Evolutionary conservation across 306 rosid genomes (phyloP).

Genomic region (Dalbergia oliveri): DNA sequence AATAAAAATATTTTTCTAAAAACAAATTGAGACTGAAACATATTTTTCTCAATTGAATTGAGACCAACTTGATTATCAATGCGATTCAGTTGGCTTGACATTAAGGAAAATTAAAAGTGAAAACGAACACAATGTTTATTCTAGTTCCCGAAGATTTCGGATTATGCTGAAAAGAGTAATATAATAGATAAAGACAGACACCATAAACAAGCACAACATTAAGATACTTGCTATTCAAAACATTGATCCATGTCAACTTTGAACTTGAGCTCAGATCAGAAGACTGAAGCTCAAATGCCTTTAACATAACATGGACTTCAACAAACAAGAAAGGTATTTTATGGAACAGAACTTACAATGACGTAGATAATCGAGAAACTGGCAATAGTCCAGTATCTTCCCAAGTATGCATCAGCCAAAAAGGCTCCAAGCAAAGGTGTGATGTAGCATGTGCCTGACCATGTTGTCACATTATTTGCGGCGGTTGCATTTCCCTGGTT

Average conservation of each 20-base stretch:
- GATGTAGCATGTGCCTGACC: constrained; percentile 87
- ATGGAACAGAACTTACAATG: constrained; percentile 59
- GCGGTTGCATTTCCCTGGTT: constrained; percentile 71
- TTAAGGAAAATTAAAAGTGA: not conserved
- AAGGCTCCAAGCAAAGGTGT: constrained; percentile 94
- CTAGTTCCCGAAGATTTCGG: not conserved
- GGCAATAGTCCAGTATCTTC: constrained; percentile 97
- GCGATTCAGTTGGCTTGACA: not conserved
- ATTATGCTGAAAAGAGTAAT: not conserved
- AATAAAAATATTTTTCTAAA: constrained; percentile 5
- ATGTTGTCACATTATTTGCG: constrained; percentile 72
- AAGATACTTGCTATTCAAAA: not conserved
- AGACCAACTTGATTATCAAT: constrained; percentile 17
- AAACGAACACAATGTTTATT: not conserved
- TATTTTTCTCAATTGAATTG: not conserved
- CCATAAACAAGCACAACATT: not conserved
- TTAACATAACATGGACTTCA: not conserved
- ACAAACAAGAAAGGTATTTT: constrained; percentile 2
- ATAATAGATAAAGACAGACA: not conserved
- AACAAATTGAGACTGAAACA: constrained; percentile 2
- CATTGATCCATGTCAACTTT: not conserved
- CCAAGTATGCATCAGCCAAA: constrained; percentile 89
- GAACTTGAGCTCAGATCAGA: not conserved
- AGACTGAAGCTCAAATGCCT: constrained; percentile 15
- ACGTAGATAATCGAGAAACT: constrained; percentile 71